A percentile compares a stretch with the other conserved stretches of the same genome.
These are phyloP conservation scores for Coemansia sp. DNA, from an alignment of 192 early-diverging fungal species.

Conservation along the genomic window DNA sequence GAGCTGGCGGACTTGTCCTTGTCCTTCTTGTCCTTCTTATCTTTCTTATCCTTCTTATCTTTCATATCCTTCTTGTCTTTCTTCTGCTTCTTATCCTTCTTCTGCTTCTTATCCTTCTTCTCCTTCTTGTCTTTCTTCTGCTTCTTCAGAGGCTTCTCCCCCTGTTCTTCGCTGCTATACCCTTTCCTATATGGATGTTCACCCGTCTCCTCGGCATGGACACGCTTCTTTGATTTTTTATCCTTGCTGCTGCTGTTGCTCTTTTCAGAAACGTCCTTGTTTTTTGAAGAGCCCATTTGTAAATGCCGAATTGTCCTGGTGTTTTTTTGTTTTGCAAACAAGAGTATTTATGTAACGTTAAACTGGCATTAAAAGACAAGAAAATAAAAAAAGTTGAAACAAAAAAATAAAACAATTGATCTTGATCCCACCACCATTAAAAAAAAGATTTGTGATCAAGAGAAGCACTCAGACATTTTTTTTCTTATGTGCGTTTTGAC, in stretches of 20 bases:
- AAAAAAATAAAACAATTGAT: not conserved
- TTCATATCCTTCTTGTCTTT: slow-evolving; percentile 31
- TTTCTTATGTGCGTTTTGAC: not conserved
- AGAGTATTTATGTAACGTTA: not conserved
- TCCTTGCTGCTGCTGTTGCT: slow-evolving; percentile 10
- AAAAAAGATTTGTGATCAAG: not conserved
- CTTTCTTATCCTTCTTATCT: slow-evolving; percentile 7
- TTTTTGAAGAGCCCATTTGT: not conserved
- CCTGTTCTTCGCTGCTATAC: not conserved
- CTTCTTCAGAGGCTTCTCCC: not conserved
- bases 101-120: slow-evolving; percentile 21
- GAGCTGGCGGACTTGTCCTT: not conserved
- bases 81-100: slow-evolving; percentile 37
- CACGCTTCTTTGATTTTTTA: not conserved
- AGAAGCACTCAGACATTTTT: not conserved
- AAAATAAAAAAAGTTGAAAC: not conserved
- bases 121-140: slow-evolving; percentile 8
- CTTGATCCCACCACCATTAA: not conserved
- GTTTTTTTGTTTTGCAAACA: not conserved
- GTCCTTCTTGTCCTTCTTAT: slow-evolving; percentile 1
- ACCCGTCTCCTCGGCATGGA: not conserved
- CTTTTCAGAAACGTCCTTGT: not conserved
- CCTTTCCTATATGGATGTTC: not conserved
- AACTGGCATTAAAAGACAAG: not conserved
- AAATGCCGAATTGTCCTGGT: not conserved